A percentile compares a stretch with the other conserved stretches of the same genome.
Conservation (phyloP, 257 asterid genomes). For the Lycium ferocissimum region DNA sequence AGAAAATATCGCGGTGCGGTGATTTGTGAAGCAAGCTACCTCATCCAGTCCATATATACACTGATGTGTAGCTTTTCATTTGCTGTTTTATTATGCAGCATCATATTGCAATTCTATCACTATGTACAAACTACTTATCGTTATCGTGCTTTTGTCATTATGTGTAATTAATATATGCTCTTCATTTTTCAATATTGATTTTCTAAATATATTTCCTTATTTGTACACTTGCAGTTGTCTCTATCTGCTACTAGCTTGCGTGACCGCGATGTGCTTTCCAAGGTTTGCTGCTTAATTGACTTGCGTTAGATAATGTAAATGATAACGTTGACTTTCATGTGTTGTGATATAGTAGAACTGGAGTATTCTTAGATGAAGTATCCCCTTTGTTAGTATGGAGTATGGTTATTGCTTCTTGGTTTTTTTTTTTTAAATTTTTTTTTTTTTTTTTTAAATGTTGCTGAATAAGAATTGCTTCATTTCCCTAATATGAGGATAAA, state of each 20-base stretch:
- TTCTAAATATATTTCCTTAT: slow-evolving; percentile 31
- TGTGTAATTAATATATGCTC: neutral
- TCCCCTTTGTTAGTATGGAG: slow-evolving; percentile 15
- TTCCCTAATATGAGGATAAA: neutral
- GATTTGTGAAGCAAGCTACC: slow-evolving; percentile 20
- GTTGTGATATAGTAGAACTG: neutral
- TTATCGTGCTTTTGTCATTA: neutral
- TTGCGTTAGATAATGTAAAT: neutral
- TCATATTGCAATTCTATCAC: slow-evolving; percentile 16
- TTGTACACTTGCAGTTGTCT: slow-evolving; percentile 73
- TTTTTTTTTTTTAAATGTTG: neutral
- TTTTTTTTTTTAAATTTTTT: neutral
- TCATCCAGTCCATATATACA: neutral
- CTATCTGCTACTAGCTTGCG: slow-evolving; percentile 84
- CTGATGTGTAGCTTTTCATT: neutral
- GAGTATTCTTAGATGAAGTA: neutral
- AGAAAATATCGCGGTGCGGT: neutral
- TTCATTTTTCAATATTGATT: slow-evolving; percentile 18
- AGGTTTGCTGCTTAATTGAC: slow-evolving; percentile 61
- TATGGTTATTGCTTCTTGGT: neutral
- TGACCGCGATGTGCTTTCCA: slow-evolving; percentile 90
- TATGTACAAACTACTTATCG: neutral
- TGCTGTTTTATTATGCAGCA: neutral
- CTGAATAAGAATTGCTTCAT: neutral
- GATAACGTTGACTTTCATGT: neutral